Conservation (phyloP, 345 rosid genomes). For the Fremontodendron californicum region DNA sequence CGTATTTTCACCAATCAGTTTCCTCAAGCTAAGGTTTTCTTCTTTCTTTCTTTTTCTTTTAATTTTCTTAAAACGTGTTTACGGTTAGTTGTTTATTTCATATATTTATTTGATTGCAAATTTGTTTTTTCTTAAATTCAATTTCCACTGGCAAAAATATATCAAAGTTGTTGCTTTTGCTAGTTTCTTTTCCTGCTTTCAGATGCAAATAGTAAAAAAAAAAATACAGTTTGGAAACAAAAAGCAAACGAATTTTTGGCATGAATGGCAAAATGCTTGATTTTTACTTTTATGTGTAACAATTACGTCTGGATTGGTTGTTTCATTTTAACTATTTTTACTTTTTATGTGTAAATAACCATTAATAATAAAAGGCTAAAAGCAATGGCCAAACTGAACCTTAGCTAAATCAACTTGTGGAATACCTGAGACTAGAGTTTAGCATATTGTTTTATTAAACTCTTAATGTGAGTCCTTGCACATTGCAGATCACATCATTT, state of each 20-base stretch:
- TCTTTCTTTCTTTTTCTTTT: not conserved
- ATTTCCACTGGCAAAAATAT: not conserved
- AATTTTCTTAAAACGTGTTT: not conserved
- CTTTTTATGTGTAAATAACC: not conserved
- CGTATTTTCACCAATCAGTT: slow-evolving; percentile 88
- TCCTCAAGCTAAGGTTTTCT: slow-evolving; percentile 82
- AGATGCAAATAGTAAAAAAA: not conserved
- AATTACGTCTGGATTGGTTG: not conserved
- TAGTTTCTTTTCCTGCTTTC: not conserved
- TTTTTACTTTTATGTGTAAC: not conserved
- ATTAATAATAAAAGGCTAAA: not conserved
- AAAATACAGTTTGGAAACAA: not conserved
- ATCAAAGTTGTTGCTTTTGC: not conserved
- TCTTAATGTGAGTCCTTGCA: slow-evolving; percentile 17
- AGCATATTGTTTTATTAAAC: not conserved
- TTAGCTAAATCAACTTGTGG: not conserved
- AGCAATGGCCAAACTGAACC: not conserved
- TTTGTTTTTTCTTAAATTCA: not conserved
- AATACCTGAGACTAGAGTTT: not conserved
- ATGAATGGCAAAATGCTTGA: not conserved
- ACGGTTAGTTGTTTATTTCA: not conserved
- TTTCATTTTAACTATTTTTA: not conserved
- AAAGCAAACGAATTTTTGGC: not conserved
- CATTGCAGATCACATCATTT: slow-evolving; percentile 83
- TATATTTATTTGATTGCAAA: not conserved